Evolutionary conservation across 2,329 filamentous ascomycete species (phyloP), one percentile per base, ranked within the genome.

Genomic region (Monosporascus sp.): DNA sequence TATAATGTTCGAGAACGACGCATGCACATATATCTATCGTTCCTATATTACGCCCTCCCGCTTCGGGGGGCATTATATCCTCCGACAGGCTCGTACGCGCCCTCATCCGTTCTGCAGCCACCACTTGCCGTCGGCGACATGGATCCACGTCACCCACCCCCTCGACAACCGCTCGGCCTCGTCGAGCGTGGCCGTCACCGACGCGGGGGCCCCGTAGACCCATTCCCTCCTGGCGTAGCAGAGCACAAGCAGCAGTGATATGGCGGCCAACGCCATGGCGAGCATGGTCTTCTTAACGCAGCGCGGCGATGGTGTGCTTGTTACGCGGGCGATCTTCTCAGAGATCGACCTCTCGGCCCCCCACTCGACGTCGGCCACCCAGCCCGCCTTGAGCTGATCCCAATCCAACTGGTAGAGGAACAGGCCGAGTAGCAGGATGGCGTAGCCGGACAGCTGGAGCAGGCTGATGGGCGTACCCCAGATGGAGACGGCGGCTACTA

Each of bases 371-470:
- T 46, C 17, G 9, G 49, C 41, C 15, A n/a, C 48, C 38, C 55
- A 48, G 18, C 36, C 35, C 18, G 48, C 38, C 20, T 43, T 54
- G 25, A 58, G 25, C 17, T 56, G 57, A 9, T 56, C 25, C 61
- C 56, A 61, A 17, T 49, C 56, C 48, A 55, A 52, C n/a, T 77
- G 79, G 67, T 82, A 82, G 60, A 77, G 72, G 24, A 75, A 65
- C 48, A 81, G 69, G 35, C 78, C 77, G 52, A 69, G 60, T 18
- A 82, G 73, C 50, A 90, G 89, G 63, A 93, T 80, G 62, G 77
- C 75, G 77, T 95, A 95, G 61, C 90, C 90, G 67, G 92, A 77
- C 63, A 84, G 82, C 72, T 95, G 90, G 52, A 90, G 77, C 24
- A 73, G 67, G 20, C 85, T 79, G 65, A 94, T 86, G 35, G 82